Evolutionary conservation across 495 filamentous ascomycete species (phyloP), one percentile per base, ranked within the genome.

Genomic region (Hypoxylon crocopeplum): DNA sequence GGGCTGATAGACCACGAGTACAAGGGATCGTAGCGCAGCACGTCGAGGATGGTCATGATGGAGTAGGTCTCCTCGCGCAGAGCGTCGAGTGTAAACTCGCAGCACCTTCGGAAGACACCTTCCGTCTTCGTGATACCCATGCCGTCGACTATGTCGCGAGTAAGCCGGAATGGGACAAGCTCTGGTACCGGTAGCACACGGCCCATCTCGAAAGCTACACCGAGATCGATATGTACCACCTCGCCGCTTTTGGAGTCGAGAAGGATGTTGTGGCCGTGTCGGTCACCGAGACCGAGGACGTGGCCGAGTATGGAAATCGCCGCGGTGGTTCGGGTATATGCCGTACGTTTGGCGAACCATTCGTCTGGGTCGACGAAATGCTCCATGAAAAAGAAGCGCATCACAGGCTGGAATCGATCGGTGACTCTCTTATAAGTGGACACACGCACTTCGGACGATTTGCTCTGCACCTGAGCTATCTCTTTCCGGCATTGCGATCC

Each of bases 1-100:
- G 94, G 93, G n/a, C 91, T 94, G 15, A 98, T 85, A 13, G 89
- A 90, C 94, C 94, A 99, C 66, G 82, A 92, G 72, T 97, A 96
- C 55, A 99, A 79, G 2, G 94, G 95, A 78, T 98, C 94, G 67
- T 97, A 97, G 15, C 95, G 88, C 45, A 98, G 80, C 21, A 97
- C 94, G 64, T 97, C 93, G 0, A 98, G 83, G 37, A 98, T 93
- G 3, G 93, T 97, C 90, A 94, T 96, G 71, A 98, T 98, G 62
- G 87, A 91, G 62, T 95, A 95, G 0, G 86, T 88, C 72, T 98
- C 94, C 66, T 95, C 87, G 8, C 95, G 86, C 24, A 98, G 79
- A 12, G 96, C 91, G 58, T 97, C 92, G 4, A 98, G 82, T 0
- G 93, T 98, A 67, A 98, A 97, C 71, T 98, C 95, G 72, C 95